A percentile compares a stretch with the other conserved stretches of the same genome.
Conservation (phyloP, 306 rosid genomes). For the Pterocarpus santalinus region DNA sequence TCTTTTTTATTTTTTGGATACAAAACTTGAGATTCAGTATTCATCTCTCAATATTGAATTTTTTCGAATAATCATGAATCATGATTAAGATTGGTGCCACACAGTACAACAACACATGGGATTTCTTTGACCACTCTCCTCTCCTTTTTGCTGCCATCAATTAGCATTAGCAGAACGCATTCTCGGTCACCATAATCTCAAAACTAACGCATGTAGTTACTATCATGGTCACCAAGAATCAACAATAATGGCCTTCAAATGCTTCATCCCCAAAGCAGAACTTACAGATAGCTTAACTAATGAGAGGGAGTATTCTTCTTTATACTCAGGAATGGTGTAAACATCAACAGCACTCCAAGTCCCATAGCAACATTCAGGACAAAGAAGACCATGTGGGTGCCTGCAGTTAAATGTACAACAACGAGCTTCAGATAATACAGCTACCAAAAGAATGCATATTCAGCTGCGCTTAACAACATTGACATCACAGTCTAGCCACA, state of each 20-base stretch:
- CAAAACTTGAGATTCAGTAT: no score
- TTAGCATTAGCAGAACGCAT: background rate
- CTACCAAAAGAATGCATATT: background rate
- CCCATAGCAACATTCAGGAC: slow-evolving; percentile 20
- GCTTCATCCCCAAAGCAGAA: background rate
- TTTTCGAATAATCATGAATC: background rate
- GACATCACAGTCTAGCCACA: no score
- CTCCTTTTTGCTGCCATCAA: background rate
- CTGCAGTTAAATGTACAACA: slow-evolving; percentile 1
- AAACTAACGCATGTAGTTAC: no score
- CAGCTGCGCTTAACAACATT: no score
- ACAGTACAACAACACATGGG: no score
- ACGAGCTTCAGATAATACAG: background rate
- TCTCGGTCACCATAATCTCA: background rate
- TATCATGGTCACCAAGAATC: background rate
- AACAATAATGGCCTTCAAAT: background rate
- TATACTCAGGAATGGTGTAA: slow-evolving; percentile 33
- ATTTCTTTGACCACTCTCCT: no score
- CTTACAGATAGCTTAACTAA: background rate
- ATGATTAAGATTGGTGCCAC: background rate
- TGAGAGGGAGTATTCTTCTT: background rate
- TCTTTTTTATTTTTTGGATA: no score
- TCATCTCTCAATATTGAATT: no score
- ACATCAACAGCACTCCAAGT: slow-evolving; percentile 18
- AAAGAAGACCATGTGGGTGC: slow-evolving; percentile 39